Evolutionary conservation across 139 green algal genomes (phyloP).

Genomic region (Chlamydomonas sp.): DNA sequence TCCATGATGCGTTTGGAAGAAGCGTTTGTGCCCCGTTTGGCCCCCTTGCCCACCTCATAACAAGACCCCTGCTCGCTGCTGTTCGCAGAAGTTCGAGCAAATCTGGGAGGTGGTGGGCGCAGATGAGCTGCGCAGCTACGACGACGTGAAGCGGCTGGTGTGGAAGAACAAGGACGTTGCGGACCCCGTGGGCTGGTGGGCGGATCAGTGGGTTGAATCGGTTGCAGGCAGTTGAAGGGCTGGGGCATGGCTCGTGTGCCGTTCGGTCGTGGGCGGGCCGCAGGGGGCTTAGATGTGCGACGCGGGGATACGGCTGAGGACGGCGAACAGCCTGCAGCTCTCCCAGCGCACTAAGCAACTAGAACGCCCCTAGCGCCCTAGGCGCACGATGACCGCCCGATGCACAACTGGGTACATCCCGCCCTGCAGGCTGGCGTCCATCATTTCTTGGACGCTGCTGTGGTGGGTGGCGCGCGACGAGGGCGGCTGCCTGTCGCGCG

Average conservation of each 20-base stretch:
- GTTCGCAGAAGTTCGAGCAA: slow-evolving; percentile 28
- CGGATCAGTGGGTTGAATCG: background rate
- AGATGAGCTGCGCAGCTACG: slow-evolving; percentile 13
- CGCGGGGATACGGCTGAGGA: background rate
- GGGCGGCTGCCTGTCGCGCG: background rate
- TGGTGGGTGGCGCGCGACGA: slow-evolving; percentile 28
- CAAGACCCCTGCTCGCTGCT: too few species aligned
- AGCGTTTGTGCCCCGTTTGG: too few species aligned
- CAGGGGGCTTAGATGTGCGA: too few species aligned
- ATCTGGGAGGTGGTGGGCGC: slow-evolving; percentile 21
- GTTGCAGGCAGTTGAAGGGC: too few species aligned
- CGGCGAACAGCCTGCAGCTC: background rate
- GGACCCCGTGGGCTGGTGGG: slow-evolving; percentile 32
- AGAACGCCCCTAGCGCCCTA: background rate
- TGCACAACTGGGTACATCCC: background rate
- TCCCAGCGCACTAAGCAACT: background rate
- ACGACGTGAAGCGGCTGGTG: slow-evolving; percentile 32
- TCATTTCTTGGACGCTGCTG: slow-evolving; percentile 25
- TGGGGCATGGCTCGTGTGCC: too few species aligned
- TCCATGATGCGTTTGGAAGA: too few species aligned
- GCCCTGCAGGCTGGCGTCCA: background rate
- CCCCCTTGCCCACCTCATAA: too few species aligned
- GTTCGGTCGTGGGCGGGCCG: too few species aligned
- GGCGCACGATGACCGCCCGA: too few species aligned
- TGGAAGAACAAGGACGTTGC: slow-evolving; percentile 5